Conservation (phyloP, 2,329 filamentous ascomycete genomes). For the Aureobasidium sp. region DNA sequence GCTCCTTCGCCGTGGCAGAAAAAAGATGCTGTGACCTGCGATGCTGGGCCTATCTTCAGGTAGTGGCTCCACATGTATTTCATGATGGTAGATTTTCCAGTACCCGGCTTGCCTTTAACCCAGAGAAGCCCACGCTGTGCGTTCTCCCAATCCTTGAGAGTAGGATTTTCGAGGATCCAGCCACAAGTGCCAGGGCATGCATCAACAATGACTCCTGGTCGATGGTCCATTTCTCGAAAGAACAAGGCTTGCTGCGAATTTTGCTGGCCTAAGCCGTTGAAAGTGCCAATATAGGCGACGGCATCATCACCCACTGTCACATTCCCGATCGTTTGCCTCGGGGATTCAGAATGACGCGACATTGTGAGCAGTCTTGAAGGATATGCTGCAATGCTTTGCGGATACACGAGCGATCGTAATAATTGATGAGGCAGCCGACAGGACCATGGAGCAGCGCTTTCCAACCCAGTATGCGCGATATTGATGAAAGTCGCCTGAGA, state of each 20-base stretch:
- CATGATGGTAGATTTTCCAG: neutral
- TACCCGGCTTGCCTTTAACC: neutral
- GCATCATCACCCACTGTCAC: neutral
- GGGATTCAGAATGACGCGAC: neutral
- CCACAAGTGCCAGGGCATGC: neutral
- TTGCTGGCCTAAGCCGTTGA: neutral
- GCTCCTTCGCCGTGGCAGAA: neutral
- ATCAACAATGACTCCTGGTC: neutral
- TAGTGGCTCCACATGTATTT: neutral
- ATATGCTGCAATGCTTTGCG: neutral
- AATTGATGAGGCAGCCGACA: too few species aligned
- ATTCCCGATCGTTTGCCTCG: neutral
- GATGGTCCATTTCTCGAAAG: neutral
- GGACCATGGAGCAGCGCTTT: too few species aligned
- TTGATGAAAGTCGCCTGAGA: too few species aligned
- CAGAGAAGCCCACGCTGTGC: neutral
- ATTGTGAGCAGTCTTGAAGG: neutral
- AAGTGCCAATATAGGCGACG: neutral
- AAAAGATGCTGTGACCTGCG: neutral
- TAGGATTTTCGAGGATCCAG: neutral
- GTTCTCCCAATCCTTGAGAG: neutral
- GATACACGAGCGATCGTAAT: neutral
- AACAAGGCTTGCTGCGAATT: neutral
- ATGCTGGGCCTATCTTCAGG: too few species aligned
- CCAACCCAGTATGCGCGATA: too few species aligned